Evolutionary conservation across 2,329 filamentous ascomycete genomes (phyloP).

Genomic region (Peltaster fructicola): DNA sequence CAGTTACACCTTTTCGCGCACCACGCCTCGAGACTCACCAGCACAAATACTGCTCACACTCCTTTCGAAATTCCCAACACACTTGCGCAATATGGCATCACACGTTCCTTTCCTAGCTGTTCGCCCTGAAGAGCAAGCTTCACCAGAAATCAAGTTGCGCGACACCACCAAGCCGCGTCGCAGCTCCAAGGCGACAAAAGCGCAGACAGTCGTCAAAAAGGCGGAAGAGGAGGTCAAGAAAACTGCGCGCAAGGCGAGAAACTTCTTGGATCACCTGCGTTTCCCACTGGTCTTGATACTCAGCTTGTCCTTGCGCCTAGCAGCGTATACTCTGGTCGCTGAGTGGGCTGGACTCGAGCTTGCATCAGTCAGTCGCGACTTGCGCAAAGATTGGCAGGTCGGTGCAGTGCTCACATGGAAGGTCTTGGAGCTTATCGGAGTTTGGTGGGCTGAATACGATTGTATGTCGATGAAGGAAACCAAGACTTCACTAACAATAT

Average conservation of each 20-base stretch:
- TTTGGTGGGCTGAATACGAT: constrained; percentile 60
- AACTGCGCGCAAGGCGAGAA: constrained; percentile 7
- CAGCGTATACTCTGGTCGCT: constrained; percentile 45
- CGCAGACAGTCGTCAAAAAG: constrained; percentile 3
- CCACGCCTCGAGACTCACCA: too few species aligned
- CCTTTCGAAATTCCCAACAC: too few species aligned
- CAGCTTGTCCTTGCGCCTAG: constrained; percentile 43
- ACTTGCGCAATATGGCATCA: too few species aligned
- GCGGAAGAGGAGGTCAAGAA: constrained; percentile 3
- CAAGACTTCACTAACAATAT: constrained; percentile 1
- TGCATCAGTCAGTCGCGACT: constrained; percentile 44
- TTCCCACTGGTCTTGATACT: constrained; percentile 29
- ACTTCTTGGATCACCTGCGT: constrained; percentile 21
- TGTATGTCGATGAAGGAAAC: constrained; percentile 40
- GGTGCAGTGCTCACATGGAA: constrained; percentile 37
- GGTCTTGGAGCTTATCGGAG: constrained; percentile 48
- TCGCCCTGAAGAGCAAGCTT: constrained; percentile 13
- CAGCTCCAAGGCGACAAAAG: constrained; percentile 3
- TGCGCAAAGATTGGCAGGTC: constrained; percentile 46
- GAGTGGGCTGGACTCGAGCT: constrained; percentile 48
- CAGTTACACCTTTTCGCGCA: too few species aligned
- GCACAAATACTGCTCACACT: too few species aligned
- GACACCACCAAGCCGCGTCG: constrained; percentile 5
- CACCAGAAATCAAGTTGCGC: constrained; percentile 7
- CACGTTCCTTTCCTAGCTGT: constrained; percentile 16